Evolutionary conservation across 352 stramenopile species (phyloP), one percentile per base, ranked within the genome.

Genomic region (Phytophthora gonapodyides): DNA sequence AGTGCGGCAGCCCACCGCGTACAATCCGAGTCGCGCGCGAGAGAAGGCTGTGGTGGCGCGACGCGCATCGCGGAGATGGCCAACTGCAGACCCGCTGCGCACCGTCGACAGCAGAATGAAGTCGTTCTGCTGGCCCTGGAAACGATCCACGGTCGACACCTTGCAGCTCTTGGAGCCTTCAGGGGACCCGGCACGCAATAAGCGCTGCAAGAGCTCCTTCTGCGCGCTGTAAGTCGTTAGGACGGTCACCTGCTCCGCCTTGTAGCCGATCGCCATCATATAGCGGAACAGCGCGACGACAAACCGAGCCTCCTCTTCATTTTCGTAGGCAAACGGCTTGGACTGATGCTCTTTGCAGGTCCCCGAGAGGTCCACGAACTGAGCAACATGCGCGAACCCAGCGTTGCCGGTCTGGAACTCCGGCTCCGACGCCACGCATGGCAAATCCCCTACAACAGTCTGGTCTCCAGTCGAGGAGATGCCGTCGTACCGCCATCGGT

Each of bases 221-320:
- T 99, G 97, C 13, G 93, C 96, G 64, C 96, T 97, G 76, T 99
- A 99, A 1, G 96, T 96, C 5, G 96, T 97, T 5, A 99, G 70
- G 41, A 99, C 96, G 1, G 91, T 86, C 55, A 99, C 98, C 31
- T 88, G 89, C 16, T 95, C 73, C 10, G 90, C 72, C 15, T 79
- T 72, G 57, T 99, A 98, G 47, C 97, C 97, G 34, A 98, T 83
- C 1, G 96, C 68, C 7, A 90, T 73, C 87, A 98, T 96, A 73
- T 97, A 98, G 62, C 91, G 78, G 71, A 97, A 98, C 15, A 98
- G 49, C 2, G 88, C 90, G 31, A 98, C 87, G 9, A 97, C 71
- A 59, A 98, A 99, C 31, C 98, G 91, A 7, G 96, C 97, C 65
- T 99, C 96, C 33, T 90, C 89, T 34, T 98, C 64, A 66, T 99